phyloP scores from a whole-genome alignment of 2,329 filamentous ascomycete species.

The Colletotrichum liriopes region DNA sequence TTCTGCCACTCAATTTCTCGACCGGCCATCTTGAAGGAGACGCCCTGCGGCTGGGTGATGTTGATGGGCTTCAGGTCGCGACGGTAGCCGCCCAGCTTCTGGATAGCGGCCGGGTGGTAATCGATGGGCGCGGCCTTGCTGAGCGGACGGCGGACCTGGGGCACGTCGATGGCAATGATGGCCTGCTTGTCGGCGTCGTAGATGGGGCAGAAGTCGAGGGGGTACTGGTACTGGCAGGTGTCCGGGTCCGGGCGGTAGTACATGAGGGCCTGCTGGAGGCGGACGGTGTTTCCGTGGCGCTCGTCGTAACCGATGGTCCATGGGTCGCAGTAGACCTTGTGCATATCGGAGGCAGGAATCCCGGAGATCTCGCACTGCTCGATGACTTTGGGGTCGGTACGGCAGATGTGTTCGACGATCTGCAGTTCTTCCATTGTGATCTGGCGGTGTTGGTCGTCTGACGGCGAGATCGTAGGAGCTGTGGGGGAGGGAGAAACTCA shows the following conservation, averaged over 20 bases:
- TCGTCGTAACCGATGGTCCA: slow-evolving; percentile 98
- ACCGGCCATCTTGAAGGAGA: slow-evolving; percentile 85
- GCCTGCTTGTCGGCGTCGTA: slow-evolving; percentile 85
- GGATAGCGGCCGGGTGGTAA: slow-evolving; percentile 82
- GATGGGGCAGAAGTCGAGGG: slow-evolving; percentile 94
- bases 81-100: slow-evolving; percentile 82
- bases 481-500: slow-evolving; percentile 54
- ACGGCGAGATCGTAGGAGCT: not conserved
- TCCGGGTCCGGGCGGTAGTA: slow-evolving; percentile 92
- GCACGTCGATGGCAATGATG: slow-evolving; percentile 88
- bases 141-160: slow-evolving; percentile 81
- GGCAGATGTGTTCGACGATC: slow-evolving; percentile 81
- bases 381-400: slow-evolving; percentile 88
- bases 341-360: slow-evolving; percentile 86
- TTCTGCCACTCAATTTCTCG: slow-evolving; percentile 90
- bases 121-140: slow-evolving; percentile 82
- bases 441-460: slow-evolving; percentile 53
- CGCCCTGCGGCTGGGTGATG: slow-evolving; percentile 90
- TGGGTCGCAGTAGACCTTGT: slow-evolving; percentile 96
- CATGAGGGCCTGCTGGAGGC: slow-evolving; percentile 94
- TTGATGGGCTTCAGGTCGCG: slow-evolving; percentile 88
- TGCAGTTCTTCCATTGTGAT: slow-evolving; percentile 94
- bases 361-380: slow-evolving; percentile 90
- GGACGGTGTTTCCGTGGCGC: slow-evolving; percentile 83
- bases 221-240: slow-evolving; percentile 91